phyloP scores from a whole-genome alignment of 257 asterid genomes.

The Solanum corneliomulleri region DNA sequence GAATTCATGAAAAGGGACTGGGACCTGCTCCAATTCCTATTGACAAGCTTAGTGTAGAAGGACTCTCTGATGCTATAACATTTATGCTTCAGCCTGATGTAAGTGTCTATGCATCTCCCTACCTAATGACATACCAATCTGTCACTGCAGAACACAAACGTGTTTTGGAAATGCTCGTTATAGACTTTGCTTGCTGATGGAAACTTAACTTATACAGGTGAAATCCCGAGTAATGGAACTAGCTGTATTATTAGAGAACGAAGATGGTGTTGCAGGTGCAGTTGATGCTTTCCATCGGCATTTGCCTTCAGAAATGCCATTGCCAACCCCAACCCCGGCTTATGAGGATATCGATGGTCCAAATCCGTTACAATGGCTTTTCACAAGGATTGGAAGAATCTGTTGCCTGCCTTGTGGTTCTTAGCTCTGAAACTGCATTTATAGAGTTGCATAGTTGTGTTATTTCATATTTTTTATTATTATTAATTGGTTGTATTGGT shows the following conservation, averaged over 20 bases:
- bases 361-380: conserved; percentile 71
- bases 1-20: conserved; percentile 59
- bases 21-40: conserved; percentile 91
- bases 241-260: conserved; percentile 47
- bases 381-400: conserved; percentile 59
- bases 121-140: not conserved
- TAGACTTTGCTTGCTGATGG: not conserved
- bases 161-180: not conserved
- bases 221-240: conserved; percentile 65
- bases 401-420: conserved; percentile 56
- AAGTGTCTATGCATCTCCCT: not conserved
- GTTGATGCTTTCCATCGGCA: conserved; percentile 89
- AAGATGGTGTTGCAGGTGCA: conserved; percentile 93
- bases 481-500: conserved; percentile 6
- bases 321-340: conserved; percentile 32
- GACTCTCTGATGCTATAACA: conserved; percentile 76
- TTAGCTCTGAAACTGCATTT: not conserved
- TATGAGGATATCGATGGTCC: conserved; percentile 32
- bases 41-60: conserved; percentile 59
- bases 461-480: conserved; percentile 7
- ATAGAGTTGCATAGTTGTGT: conserved; percentile 6
- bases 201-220: conserved; percentile 31
- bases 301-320: conserved; percentile 60
- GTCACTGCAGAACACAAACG: not conserved
- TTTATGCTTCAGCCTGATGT: conserved; percentile 98